phyloP scores from a whole-genome alignment of 805 yeast species.

The Lipomyces sp. region DNA sequence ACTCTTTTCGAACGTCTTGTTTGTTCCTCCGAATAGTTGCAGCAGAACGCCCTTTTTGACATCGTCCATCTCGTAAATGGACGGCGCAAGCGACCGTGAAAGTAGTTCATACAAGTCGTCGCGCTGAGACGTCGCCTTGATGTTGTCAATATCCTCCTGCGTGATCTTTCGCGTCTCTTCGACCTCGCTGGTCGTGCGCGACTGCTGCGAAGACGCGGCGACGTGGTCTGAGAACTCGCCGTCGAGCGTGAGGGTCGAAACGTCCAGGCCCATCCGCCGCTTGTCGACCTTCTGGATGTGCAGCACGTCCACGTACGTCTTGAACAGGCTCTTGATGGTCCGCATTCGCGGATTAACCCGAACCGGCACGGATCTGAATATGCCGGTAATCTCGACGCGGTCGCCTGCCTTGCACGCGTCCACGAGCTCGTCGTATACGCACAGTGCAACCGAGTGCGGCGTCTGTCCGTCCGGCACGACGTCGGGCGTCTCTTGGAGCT shows the following conservation, averaged over 20 bases:
- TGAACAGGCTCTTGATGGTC: conserved; percentile 76
- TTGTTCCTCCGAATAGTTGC: conserved; percentile 94
- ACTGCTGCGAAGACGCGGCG: conserved; percentile 42
- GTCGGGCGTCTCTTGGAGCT: conserved; percentile 94
- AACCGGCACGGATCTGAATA: conserved; percentile 89
- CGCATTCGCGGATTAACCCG: conserved; percentile 82
- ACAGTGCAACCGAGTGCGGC: conserved; percentile 89
- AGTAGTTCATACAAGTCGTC: conserved; percentile 80
- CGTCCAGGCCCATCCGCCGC: conserved; percentile 76
- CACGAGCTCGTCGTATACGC: conserved; percentile 94
- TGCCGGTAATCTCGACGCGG: conserved; percentile 90
- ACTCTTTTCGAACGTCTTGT: conserved; percentile 81
- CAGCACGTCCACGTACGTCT: conserved; percentile 91
- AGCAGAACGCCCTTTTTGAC: conserved; percentile 91
- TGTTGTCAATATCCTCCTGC: conserved; percentile 63
- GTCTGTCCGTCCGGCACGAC: conserved; percentile 97
- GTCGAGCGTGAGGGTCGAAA: conserved; percentile 54
- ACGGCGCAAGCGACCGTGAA: conserved; percentile 93
- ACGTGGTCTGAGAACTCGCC: conserved; percentile 48
- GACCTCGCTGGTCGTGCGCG: conserved; percentile 48
- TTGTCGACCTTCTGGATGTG: conserved; percentile 85
- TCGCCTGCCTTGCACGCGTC: conserved; percentile 97
- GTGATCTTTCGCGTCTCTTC: conserved; percentile 71
- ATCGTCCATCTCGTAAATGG: conserved; percentile 92
- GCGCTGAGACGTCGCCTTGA: conserved; percentile 60